Evolutionary conservation across 768 basidiomycete species (phyloP).

Genomic region (Lanmaoa pseudosensibilis): DNA sequence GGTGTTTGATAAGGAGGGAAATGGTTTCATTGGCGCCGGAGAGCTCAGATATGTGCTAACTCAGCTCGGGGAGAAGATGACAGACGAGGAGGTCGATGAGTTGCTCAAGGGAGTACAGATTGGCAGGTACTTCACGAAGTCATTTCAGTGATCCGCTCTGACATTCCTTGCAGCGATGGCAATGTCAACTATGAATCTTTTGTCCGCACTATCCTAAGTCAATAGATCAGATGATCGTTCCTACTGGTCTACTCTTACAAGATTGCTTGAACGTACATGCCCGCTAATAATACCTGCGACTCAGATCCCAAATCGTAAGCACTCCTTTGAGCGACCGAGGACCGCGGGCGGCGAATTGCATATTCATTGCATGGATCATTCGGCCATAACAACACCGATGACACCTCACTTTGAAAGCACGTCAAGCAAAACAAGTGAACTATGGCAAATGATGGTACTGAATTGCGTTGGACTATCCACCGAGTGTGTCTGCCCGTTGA

Average conservation of each 20-base stretch:
- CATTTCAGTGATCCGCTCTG: neutral
- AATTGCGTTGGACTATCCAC: slow-evolving; percentile 1
- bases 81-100: slow-evolving; percentile 97
- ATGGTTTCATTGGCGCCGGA: slow-evolving; percentile 67
- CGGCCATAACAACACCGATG: too few species aligned
- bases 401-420: neutral
- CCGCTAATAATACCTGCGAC: neutral
- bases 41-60: slow-evolving; percentile 84
- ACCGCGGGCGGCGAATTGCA: neutral
- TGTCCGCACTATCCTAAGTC: slow-evolving; percentile 89
- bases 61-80: slow-evolving; percentile 97
- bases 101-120: slow-evolving; percentile 94
- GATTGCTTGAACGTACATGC: neutral
- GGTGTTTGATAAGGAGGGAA: slow-evolving; percentile 88
- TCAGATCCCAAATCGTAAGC: neutral
- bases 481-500: slow-evolving; percentile 11
- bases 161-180: slow-evolving; percentile 64
- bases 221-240: slow-evolving; percentile 42
- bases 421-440: neutral
- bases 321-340: neutral
- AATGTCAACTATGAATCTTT: slow-evolving; percentile 98
- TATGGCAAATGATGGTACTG: neutral
- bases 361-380: neutral
- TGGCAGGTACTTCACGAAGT: slow-evolving; percentile 62
- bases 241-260: neutral